A percentile compares a stretch with the other conserved stretches of the same genome.
Conservation (phyloP, 768 basidiomycete genomes). For the Nidularia pulvinata region DNA sequence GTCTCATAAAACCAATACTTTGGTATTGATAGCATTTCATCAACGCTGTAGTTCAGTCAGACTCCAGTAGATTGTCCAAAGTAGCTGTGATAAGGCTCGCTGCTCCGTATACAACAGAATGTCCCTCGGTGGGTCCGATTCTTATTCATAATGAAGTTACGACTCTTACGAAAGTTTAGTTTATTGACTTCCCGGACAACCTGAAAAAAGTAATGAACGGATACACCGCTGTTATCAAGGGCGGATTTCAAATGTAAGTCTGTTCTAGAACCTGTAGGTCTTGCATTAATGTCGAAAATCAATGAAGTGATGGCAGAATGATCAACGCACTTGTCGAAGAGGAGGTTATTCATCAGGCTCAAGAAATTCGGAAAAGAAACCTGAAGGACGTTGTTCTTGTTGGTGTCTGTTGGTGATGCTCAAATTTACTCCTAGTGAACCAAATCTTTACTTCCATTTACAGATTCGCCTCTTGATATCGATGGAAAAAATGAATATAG, state of each 20-base stretch:
- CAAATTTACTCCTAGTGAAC: too few species aligned
- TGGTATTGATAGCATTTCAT: slow-evolving; percentile 39
- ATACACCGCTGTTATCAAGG: slow-evolving; percentile 28
- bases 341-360: slow-evolving; percentile 44
- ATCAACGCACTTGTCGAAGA: slow-evolving; percentile 34
- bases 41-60: slow-evolving; percentile 60
- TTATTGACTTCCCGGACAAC: slow-evolving; percentile 28
- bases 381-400: slow-evolving; percentile 23
- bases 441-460: neutral
- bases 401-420: slow-evolving; percentile 21
- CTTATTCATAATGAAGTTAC: slow-evolving; percentile 3
- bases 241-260: slow-evolving; percentile 45
- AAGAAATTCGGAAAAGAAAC: slow-evolving; percentile 22
- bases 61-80: slow-evolving; percentile 48
- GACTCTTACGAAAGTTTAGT: slow-evolving; percentile 9
- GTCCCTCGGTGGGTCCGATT: slow-evolving; percentile 50
- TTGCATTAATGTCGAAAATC: too few species aligned
- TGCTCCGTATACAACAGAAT: slow-evolving; percentile 56
- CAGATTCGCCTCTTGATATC: slow-evolving; percentile 30
- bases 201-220: slow-evolving; percentile 25
- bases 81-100: slow-evolving; percentile 68
- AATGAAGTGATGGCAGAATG: slow-evolving; percentile 24
- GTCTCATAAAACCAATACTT: too few species aligned
- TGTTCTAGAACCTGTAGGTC: too few species aligned
- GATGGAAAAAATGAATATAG: slow-evolving; percentile 26